Conservation (phyloP, 768 basidiomycete species). For the Daedaleopsis nitida region DNA sequence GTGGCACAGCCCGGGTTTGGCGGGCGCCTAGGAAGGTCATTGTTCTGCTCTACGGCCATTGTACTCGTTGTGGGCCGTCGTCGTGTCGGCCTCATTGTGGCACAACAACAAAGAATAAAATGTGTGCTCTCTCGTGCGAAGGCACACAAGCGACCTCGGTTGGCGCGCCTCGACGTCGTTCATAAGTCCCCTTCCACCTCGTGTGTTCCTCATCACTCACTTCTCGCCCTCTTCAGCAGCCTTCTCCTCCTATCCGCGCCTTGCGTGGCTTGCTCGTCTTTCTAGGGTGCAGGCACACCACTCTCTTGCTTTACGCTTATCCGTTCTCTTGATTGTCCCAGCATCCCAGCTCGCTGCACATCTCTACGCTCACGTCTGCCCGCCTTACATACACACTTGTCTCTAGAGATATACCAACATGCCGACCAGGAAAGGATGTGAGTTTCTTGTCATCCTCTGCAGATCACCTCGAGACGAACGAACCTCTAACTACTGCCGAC, state of each 20-base stretch:
- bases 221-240: slow-evolving; percentile 6
- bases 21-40: slow-evolving; percentile 9
- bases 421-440: slow-evolving; percentile 20
- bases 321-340: slow-evolving; percentile 4
- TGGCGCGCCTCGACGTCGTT: slow-evolving; percentile 9
- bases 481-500: background rate
- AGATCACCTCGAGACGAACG: background rate
- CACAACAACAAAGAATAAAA: background rate
- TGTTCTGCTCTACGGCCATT: slow-evolving; percentile 6
- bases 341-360: background rate
- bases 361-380: background rate
- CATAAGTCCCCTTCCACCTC: slow-evolving; percentile 2
- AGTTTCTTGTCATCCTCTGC: background rate
- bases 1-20: slow-evolving; percentile 3
- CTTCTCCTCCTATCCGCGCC: slow-evolving; percentile 8
- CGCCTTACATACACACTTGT: background rate
- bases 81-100: background rate
- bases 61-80: background rate
- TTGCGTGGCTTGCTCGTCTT: slow-evolving; percentile 9
- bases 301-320: slow-evolving; percentile 15
- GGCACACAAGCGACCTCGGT: background rate
- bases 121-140: background rate
- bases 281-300: slow-evolving; percentile 20
- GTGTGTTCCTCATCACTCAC: slow-evolving; percentile 13
- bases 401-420: slow-evolving; percentile 2